Percentiles rank a stretch among this genome's conserved stretches.
Evolutionary conservation across 495 filamentous ascomycete genomes (phyloP).

Genomic region (Copromyces sp.): DNA sequence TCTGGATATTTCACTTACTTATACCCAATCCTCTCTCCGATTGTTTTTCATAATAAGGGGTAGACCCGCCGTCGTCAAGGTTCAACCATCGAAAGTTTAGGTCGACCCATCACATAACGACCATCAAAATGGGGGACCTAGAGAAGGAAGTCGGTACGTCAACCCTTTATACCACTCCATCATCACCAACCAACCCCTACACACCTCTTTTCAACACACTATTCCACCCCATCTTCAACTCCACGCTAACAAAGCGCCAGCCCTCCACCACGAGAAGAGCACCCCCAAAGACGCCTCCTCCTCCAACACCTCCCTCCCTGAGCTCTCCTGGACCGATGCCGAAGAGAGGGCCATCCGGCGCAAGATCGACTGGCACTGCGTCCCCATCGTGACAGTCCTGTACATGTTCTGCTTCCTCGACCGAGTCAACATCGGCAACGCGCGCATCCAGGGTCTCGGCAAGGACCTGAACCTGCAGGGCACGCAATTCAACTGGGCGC

Average conservation of each 20-base stretch:
- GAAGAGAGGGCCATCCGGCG: conserved; percentile 41
- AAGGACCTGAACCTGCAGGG: conserved; percentile 41
- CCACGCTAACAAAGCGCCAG: not conserved
- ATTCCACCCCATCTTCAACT: not conserved
- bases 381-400: conserved; percentile 43
- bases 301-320: conserved; percentile 11
- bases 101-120: not conserved
- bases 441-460: conserved; percentile 50
- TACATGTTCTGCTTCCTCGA: conserved; percentile 41
- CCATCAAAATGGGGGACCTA: not conserved
- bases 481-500: conserved; percentile 47
- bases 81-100: not conserved
- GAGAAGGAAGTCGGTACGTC: not conserved
- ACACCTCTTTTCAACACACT: no score
- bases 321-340: conserved; percentile 35
- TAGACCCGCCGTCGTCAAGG: not conserved
- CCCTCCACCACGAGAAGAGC: not conserved
- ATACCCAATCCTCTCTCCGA: not conserved
- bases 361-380: conserved; percentile 41
- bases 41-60: not conserved
- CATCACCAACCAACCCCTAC: not conserved
- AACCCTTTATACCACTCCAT: not conserved
- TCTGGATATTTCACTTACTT: not conserved
- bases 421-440: conserved; percentile 55
- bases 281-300: not conserved